Percentiles rank a stretch among this genome's conserved stretches.
Evolutionary conservation across 495 filamentous ascomycete genomes (phyloP).

Genomic region (Gamarada debralockiae): DNA sequence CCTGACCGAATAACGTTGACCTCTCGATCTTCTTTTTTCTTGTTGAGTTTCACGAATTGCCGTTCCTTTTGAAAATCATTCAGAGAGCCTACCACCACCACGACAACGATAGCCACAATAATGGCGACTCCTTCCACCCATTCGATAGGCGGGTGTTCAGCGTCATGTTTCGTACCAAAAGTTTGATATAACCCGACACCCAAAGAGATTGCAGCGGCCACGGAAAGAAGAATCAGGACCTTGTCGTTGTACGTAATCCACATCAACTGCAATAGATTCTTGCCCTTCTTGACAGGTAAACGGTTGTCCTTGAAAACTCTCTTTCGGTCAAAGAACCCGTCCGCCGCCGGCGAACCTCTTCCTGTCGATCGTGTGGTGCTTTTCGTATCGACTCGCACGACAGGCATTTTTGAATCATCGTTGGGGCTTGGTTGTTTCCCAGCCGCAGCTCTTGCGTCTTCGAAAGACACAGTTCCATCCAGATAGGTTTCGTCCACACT

Average conservation of each 20-base stretch:
- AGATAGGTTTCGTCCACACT: conserved; percentile 68
- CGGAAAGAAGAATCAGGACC: conserved; percentile 73
- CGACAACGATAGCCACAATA: conserved; percentile 65
- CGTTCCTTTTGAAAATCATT: conserved; percentile 73
- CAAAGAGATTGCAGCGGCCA: conserved; percentile 79
- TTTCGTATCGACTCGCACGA: conserved; percentile 15
- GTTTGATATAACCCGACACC: conserved; percentile 67
- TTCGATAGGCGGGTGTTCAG: conserved; percentile 56
- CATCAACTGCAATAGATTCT: conserved; percentile 66
- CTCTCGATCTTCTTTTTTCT: conserved; percentile 74
- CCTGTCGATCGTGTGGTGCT: background rate
- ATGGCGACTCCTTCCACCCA: conserved; percentile 78
- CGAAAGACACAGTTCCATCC: conserved; percentile 63
- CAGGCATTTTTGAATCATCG: conserved; percentile 14
- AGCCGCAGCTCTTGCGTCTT: conserved; percentile 36
- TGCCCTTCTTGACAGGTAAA: conserved; percentile 69
- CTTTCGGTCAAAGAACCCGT: conserved; percentile 39
- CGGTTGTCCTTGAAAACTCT: conserved; percentile 71
- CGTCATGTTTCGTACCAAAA: conserved; percentile 36
- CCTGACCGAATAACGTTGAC: conserved; percentile 77
- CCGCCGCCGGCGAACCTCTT: conserved; percentile 11
- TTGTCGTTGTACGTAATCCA: conserved; percentile 90
- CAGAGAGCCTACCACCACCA: conserved; percentile 60
- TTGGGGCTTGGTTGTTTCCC: background rate
- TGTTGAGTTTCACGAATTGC: conserved; percentile 76